These are phyloP conservation scores for Datisca glomerata DNA, from an alignment of 306 rosid genomes.

Conservation along the genomic window DNA sequence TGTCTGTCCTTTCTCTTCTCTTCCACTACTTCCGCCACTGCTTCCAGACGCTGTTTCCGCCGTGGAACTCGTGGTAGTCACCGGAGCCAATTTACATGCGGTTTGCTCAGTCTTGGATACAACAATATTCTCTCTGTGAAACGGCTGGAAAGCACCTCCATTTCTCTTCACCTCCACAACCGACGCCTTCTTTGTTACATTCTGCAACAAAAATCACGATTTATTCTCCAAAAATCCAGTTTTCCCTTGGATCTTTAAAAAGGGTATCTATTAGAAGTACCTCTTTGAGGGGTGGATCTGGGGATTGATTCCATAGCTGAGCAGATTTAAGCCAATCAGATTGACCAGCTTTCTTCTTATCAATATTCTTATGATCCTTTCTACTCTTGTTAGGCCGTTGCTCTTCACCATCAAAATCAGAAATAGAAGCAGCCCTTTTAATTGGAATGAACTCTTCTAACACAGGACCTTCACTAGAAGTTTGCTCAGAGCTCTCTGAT, in stretches of 20 bases:
- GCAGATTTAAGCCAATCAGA: conserved; percentile 92
- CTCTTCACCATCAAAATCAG: conserved; percentile 30
- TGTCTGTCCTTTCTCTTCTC: conserved; percentile 48
- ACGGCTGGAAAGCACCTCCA: conserved; percentile 79
- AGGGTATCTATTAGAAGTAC: conserved; percentile 17
- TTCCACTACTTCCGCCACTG: conserved; percentile 22
- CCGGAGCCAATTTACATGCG: conserved; percentile 23
- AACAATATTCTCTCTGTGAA: conserved; percentile 42
- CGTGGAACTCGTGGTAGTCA: conserved; percentile 41
- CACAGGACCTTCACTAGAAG: conserved; percentile 45
- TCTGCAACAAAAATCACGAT: conserved; percentile 23
- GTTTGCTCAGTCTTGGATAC: conserved; percentile 26
- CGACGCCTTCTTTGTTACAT: conserved; percentile 37
- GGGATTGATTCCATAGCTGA: conserved; percentile 64
- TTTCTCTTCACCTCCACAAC: conserved; percentile 66
- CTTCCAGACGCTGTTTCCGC: conserved; percentile 24
- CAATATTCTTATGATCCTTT: conserved; percentile 14
- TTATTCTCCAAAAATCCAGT: background rate
- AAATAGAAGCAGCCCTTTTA: conserved; percentile 31
- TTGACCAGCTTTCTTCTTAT: conserved; percentile 47
- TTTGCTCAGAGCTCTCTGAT: conserved; percentile 75
- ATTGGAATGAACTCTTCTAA: conserved; percentile 82
- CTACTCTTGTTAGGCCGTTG: conserved; percentile 22
- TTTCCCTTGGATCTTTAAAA: background rate
- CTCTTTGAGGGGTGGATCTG: conserved; percentile 42